These are phyloP conservation scores for carrot (Daucus carota) DNA, from an alignment of 129 eudicot species.

Conservation along the genomic window DH1_v3.0 NC_030383.2:48866501-48867000, in stretches of 20 bases:
- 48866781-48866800: conserved; percentile 99
- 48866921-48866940: conserved; percentile 93
- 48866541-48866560: background rate
- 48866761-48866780: conserved; percentile 98
- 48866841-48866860: background rate
- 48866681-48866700: background rate
- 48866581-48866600: background rate
- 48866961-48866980: conserved; percentile 99
- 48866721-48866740: conserved; percentile 96
- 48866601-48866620: background rate
- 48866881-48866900: conserved; percentile 56
- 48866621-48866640: background rate
- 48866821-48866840: background rate
- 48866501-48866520: background rate
- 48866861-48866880: background rate
- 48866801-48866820: conserved; percentile 23
- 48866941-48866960: conserved; percentile 98
- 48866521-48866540: background rate
- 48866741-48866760: conserved; percentile 99
- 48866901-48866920: conserved; percentile 86
- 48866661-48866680: background rate
- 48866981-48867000: conserved; percentile 90
- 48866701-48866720: conserved; percentile 43
- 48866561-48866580: background rate
- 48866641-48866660: background rate